Percentiles rank a stretch among this genome's conserved stretches.
These are phyloP conservation scores for Plenodomus lindquistii DNA, from an alignment of 2,329 filamentous ascomycete genomes.

Conservation along the genomic window DNA sequence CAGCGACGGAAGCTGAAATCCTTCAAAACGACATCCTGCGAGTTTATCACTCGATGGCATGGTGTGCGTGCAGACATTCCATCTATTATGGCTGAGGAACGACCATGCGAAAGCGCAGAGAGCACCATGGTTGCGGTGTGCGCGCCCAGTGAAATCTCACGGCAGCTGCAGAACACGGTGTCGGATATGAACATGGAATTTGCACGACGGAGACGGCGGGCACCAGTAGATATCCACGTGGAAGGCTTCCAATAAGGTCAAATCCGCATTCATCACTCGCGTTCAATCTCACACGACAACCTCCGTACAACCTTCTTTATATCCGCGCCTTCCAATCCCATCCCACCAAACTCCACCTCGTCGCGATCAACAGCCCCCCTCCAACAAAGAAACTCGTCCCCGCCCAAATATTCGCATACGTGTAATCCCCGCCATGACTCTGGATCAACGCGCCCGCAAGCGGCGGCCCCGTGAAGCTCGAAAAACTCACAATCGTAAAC, in stretches of 20 bases:
- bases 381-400: slow-evolving; percentile 36
- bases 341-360: slow-evolving; percentile 33
- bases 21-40: neutral
- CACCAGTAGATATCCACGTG: slow-evolving; percentile 18
- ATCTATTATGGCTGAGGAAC: slow-evolving; percentile 3
- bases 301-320: slow-evolving; percentile 4
- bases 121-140: slow-evolving; percentile 30
- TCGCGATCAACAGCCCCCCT: slow-evolving; percentile 28
- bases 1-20: slow-evolving; percentile 12
- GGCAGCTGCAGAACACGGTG: slow-evolving; percentile 13
- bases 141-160: slow-evolving; percentile 15
- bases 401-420: slow-evolving; percentile 45
- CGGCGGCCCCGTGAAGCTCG: slow-evolving; percentile 40
- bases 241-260: slow-evolving; percentile 18
- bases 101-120: slow-evolving; percentile 1
- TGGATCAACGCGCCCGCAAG: slow-evolving; percentile 42
- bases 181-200: slow-evolving; percentile 25
- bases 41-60: slow-evolving; percentile 11
- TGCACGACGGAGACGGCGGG: slow-evolving; percentile 17
- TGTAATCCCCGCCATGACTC: slow-evolving; percentile 30
- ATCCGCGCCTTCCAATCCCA: slow-evolving; percentile 33
- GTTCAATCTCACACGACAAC: neutral
- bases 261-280: too few species aligned
- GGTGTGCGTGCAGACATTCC: slow-evolving; percentile 21
- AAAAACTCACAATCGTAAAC: slow-evolving; percentile 42